These are phyloP conservation scores for Starmerella sp. DNA, from an alignment of 805 yeast species.

Conservation along the genomic window DNA sequence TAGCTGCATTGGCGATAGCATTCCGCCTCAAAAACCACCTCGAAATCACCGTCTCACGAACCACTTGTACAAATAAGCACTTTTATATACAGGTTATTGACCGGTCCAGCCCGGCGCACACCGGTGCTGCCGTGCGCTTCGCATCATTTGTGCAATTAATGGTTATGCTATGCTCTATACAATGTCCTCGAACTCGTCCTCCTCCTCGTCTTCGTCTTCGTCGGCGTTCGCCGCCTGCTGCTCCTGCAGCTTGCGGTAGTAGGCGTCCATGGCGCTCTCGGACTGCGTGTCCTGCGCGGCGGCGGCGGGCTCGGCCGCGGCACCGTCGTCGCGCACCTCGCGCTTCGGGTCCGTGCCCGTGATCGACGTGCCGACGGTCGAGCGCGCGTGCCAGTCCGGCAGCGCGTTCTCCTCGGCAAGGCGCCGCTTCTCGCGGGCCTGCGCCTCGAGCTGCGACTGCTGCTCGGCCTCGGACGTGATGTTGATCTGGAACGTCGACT, in stretches of 20 bases:
- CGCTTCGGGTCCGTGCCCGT: not conserved
- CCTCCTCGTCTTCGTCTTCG: conserved; percentile 23
- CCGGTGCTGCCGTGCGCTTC: too few species aligned
- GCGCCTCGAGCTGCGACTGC: conserved; percentile 55
- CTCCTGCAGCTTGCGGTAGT: conserved; percentile 22
- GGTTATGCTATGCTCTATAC: conserved; percentile 1
- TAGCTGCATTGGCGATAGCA: too few species aligned
- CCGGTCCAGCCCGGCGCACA: too few species aligned
- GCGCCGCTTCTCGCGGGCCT: conserved; percentile 54
- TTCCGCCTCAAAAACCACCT: too few species aligned
- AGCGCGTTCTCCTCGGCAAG: conserved; percentile 81
- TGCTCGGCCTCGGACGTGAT: conserved; percentile 81
- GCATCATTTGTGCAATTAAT: too few species aligned
- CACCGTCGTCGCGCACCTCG: not conserved
- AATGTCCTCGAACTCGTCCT: conserved; percentile 24
- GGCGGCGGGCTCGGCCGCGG: not conserved
- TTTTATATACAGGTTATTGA: too few species aligned
- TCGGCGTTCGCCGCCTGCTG: conserved; percentile 16
- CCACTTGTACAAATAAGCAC: too few species aligned
- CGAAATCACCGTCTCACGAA: too few species aligned
- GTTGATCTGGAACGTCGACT: conserved; percentile 82
- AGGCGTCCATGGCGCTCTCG: conserved; percentile 23
- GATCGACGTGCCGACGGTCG: conserved; percentile 60
- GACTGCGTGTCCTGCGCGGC: not conserved
- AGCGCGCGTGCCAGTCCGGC: conserved; percentile 91